phyloP scores from a whole-genome alignment of 2,329 filamentous ascomycete species.

The Botrytis porri region DNA sequence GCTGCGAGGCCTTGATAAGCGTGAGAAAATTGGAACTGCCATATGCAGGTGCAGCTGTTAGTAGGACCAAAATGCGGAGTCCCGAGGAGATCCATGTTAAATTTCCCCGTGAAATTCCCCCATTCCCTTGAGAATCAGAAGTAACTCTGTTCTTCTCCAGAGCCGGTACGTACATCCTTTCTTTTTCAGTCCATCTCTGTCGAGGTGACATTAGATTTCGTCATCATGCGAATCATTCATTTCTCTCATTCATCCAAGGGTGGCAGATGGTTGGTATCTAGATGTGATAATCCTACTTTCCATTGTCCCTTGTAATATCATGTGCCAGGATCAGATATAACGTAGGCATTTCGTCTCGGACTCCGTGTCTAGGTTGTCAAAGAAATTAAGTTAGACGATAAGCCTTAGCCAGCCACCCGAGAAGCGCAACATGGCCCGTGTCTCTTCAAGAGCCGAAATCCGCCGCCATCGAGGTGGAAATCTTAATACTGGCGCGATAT shows the following conservation, averaged over 20 bases:
- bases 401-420: constrained; percentile 18
- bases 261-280: not conserved
- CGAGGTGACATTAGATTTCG: not conserved
- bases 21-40: constrained; percentile 13
- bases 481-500: constrained; percentile 7
- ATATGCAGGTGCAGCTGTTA: constrained; percentile 22
- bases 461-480: constrained; percentile 7
- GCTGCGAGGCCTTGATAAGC: constrained; percentile 6
- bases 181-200: not conserved
- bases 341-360: constrained; percentile 33
- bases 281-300: not conserved
- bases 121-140: constrained; percentile 6
- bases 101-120: not conserved
- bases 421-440: constrained; percentile 21
- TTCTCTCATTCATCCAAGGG: not conserved
- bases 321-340: not conserved
- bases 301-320: not conserved
- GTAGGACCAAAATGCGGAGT: constrained; percentile 17
- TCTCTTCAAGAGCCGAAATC: constrained; percentile 4
- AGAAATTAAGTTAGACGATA: constrained; percentile 3
- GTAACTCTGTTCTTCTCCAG: not conserved
- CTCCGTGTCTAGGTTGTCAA: constrained; percentile 20
- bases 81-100: constrained; percentile 1
- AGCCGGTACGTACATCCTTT: not conserved
- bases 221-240: constrained; percentile 1